Evolutionary conservation across 345 rosid genomes (phyloP).

Genomic region (Raphanus raphanistrum): DNA sequence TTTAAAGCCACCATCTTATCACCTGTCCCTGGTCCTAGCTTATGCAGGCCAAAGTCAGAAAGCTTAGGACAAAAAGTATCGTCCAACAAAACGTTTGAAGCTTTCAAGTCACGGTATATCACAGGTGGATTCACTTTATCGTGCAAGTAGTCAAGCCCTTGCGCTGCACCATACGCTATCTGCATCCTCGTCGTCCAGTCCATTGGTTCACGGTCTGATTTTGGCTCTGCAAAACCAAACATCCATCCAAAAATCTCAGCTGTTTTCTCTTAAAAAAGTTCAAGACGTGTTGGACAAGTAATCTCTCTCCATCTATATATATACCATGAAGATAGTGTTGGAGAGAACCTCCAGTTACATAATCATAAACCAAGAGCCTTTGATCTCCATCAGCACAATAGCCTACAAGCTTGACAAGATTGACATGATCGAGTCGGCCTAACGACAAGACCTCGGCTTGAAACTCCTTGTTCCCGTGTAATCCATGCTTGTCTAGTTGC

Average conservation of each 20-base stretch:
- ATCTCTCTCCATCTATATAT: neutral
- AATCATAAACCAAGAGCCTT: conserved; percentile 64
- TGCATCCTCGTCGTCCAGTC: conserved; percentile 65
- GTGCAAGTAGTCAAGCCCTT: conserved; percentile 71
- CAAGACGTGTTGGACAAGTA: neutral
- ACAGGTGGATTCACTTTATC: conserved; percentile 53
- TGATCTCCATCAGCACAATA: conserved; percentile 78
- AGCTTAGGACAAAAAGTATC: conserved; percentile 52
- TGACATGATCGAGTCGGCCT: conserved; percentile 51
- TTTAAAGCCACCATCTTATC: conserved; percentile 45
- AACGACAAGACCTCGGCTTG: conserved; percentile 50
- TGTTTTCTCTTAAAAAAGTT: neutral
- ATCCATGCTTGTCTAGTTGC: conserved; percentile 69
- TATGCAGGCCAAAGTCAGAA: conserved; percentile 64
- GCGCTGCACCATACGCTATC: conserved; percentile 60
- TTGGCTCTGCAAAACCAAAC: conserved; percentile 36
- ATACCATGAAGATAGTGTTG: conserved; percentile 60
- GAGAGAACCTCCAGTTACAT: conserved; percentile 50
- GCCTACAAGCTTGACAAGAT: conserved; percentile 59
- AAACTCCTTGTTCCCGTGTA: conserved; percentile 57
- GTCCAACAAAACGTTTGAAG: conserved; percentile 62
- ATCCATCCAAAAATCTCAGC: neutral
- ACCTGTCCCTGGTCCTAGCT: conserved; percentile 46
- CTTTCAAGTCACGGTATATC: conserved; percentile 62
- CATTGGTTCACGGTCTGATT: conserved; percentile 40